Percentiles rank a stretch among this genome's conserved stretches.
These are phyloP conservation scores for Fusarium goolgardi DNA, from an alignment of 2,329 filamentous ascomycete genomes.

Conservation along the genomic window DNA sequence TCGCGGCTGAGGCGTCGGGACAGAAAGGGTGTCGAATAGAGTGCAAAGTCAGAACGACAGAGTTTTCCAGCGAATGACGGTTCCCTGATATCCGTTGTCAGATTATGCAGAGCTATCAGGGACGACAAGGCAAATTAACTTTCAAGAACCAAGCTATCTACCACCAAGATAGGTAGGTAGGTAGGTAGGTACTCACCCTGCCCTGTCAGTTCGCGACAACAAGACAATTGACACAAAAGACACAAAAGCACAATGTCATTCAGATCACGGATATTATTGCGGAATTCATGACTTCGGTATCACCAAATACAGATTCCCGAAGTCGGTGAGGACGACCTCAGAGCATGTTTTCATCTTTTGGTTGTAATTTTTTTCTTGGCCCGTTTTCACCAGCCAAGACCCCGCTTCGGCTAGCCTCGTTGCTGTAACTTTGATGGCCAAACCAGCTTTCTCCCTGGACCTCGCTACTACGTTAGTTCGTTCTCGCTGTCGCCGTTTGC, in stretches of 20 bases:
- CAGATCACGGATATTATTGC: background rate
- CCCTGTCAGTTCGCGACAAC: background rate
- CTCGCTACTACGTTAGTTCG: background rate
- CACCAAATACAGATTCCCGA: constrained; percentile 20
- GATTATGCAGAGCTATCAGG: background rate
- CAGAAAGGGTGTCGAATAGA: background rate
- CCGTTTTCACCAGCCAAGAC: constrained; percentile 6
- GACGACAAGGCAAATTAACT: constrained; percentile 1
- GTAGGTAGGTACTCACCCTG: background rate
- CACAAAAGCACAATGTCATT: constrained; percentile 15
- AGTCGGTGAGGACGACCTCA: constrained; percentile 22
- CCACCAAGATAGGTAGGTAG: background rate
- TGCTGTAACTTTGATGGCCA: constrained; percentile 2
- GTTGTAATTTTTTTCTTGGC: constrained; percentile 5
- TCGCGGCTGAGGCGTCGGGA: constrained; percentile 17
- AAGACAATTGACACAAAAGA: background rate
- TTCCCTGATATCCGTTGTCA: background rate
- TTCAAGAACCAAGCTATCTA: background rate
- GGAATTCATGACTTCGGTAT: constrained; percentile 10
- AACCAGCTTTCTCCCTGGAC: constrained; percentile 14
- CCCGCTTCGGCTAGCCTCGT: constrained; percentile 24
- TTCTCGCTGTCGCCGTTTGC: constrained; percentile 23
- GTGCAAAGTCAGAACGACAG: background rate
- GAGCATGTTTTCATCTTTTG: background rate
- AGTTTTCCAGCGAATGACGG: background rate